These are phyloP conservation scores for Cladosporium sp. DNA, from an alignment of 2,329 filamentous ascomycete genomes.

Conservation along the genomic window DNA sequence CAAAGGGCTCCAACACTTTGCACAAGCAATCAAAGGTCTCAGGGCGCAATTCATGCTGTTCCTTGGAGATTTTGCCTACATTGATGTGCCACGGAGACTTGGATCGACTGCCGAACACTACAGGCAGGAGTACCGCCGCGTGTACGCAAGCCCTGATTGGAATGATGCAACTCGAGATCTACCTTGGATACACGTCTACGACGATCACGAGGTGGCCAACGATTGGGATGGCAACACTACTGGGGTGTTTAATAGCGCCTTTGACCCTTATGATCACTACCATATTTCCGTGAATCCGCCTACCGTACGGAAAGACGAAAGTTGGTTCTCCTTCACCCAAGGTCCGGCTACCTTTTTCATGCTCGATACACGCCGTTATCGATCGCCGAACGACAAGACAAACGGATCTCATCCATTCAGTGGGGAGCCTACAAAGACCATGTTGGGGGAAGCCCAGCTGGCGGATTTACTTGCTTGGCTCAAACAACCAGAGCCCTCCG, in stretches of 20 bases:
- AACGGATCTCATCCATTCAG: conserved; percentile 54
- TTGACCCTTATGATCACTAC: conserved; percentile 83
- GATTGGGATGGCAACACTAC: conserved; percentile 85
- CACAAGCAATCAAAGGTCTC: conserved; percentile 66
- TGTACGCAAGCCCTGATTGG: conserved; percentile 97
- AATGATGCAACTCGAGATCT: conserved; percentile 66
- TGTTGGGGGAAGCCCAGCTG: conserved; percentile 78
- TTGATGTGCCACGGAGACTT: conserved; percentile 79
- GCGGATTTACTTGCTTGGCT: conserved; percentile 77
- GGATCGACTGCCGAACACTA: conserved; percentile 72
- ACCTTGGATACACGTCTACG: conserved; percentile 96
- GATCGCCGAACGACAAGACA: conserved; percentile 61
- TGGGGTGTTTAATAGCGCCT: conserved; percentile 72
- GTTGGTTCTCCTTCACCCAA: conserved; percentile 85
- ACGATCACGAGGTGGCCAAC: conserved; percentile 94
- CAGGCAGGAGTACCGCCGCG: conserved; percentile 83
- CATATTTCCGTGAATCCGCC: conserved; percentile 84
- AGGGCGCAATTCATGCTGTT: conserved; percentile 69
- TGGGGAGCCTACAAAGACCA: conserved; percentile 60
- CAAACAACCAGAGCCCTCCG: conserved; percentile 63
- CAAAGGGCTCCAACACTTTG: conserved; percentile 73
- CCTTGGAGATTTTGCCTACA: conserved; percentile 83
- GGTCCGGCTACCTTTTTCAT: conserved; percentile 94
- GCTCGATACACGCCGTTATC: conserved; percentile 84
- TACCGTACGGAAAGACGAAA: conserved; percentile 54